Evolutionary conservation across 2,329 filamentous ascomycete genomes (phyloP), one percentile per base, ranked within the genome.

Genomic region (Sarocladium brachiariae): DNA sequence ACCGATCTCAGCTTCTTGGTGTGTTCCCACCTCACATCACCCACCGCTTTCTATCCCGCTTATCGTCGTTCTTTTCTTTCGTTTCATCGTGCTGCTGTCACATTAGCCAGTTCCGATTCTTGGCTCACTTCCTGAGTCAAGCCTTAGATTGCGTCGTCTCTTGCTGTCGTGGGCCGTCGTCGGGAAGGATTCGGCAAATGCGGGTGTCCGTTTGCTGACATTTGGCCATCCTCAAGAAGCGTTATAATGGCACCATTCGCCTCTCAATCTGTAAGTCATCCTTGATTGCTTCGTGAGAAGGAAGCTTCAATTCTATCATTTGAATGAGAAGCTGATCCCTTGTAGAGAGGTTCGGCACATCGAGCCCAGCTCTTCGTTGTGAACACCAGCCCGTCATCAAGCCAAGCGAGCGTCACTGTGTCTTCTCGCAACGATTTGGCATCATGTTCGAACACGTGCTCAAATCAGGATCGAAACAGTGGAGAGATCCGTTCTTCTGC

Each of bases 341-440:
- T 23, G 8, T n/a, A 41, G 37, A 8, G 16, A 21, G 9, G 16
- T 41, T 23, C 37, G 7, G 19, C 37, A 14, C 37, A 16, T 8
- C 21, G 7, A 10, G n/a, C 11, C 10, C 21, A 27, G n/a, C 4
- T 16, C 11, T 21, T 23, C 7, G 8, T 10, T 11, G 19, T 6
- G 14, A 47, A 19, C n/a, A 18, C n/a, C 8, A 47, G 18, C n/a
- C 19, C 31, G 4, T 2, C 24, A 47, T 16, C 24, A 10, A 47
- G 43, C 25, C 43, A 33, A 23, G 16, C 9, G 10, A 27, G 23
- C 16, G 21, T 11, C 39, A 25, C 21, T 9, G 8, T 25, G 4
- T 47, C 43, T 11, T 31, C 43, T 19, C 43, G 43, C 11, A 21
- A 47, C 11, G 43, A 47, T 25, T 47, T 47, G 11, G 25, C 43